Base-by-base conservation (phyloP, 2,329 filamentous ascomycete genomes). In the Sporothrix variecibatus region DNA sequence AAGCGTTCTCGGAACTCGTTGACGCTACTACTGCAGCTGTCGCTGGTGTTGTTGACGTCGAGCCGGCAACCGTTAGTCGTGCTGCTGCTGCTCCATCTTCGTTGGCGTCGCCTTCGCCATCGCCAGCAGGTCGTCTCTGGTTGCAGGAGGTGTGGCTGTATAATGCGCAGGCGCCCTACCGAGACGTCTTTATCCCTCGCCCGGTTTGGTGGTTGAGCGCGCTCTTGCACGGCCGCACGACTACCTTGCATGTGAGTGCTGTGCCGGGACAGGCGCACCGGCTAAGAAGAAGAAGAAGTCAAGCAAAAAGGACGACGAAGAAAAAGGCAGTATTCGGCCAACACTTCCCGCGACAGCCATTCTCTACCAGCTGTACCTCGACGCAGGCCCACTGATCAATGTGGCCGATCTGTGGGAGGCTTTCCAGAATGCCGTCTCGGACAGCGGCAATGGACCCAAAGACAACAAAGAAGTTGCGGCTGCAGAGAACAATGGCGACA, bases 381-480 rank as follows among this genome's bases (percentile, higher is more conserved):
- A 97, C 80, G 91, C 92, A 0, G 93, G 93, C 0, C 88, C 87
- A 9, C 84, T 95, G 74, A 91, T 96, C 81, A 96, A 96, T 78
- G 90, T 92, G 68, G 91, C 89, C 43, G 94, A 97, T 83, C 81
- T 96, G 65, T 95, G 93, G 92, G 88, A 89, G 15, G 93, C 94
- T 3, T 97, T 94, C 81, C 87, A 88, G 77, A 88, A 88, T 20
- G 87, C 93, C 40, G 84, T 92, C 26, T 83, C 84, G 4, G 72
- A 70, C 23, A 62, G 31, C 20, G 72, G 51, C 43, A 60, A 71
- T 3, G 78, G 71, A 12, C 80, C 80, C 69, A 85, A 80, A 3
- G 78, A 83, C 8, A 84, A 87, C 67, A 84, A 87, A 69, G 82
- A 84, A 11, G 81, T 80, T 70, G 71, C 84, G 82, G 26, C 83